Base-by-base conservation (phyloP, 768 basidiomycete genomes). In the Lyophyllum decastes region DNA sequence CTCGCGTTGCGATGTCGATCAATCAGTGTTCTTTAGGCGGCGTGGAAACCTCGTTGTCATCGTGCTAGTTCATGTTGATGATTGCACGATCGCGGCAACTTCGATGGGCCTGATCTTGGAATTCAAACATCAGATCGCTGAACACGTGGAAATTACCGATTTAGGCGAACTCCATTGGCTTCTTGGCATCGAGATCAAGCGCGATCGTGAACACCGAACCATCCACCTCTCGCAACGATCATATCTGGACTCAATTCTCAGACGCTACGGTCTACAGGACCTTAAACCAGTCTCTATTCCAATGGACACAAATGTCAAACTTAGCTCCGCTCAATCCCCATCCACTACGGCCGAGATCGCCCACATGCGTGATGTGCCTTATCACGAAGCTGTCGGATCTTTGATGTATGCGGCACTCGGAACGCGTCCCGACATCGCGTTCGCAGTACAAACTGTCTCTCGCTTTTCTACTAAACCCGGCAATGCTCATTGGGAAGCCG, bases 91-190 rank as follows among this genome's bases (percentile, higher is more conserved):
- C 30, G 30, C 10, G 30, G 30, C 5, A 30, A 10, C 30, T 5
- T 30, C 30, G 5, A 30, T 30, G 5, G 30, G 10, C 10, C 30
- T 30, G 2, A 63, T 69, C 27, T n/a, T 52, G 1, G 30, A 40
- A 0, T 63, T 71, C 34, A 69, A 70, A 41, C 14, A 2, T 0
- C 30, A 57, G 24, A 50, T 72, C n/a, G 17, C 54, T 4, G 43
- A 52, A 8, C 51, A 61, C 30, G 58, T 73, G 35, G 59, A 70
- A 21, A 69, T 74, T 7, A 66, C 63, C 0, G 71, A 75, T 40
- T 22, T 70, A 1, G 69, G 72, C 0, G 57, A 66, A 10, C 49
- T 74, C 0, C 65, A 66, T 19, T 73, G 69, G 70, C 52, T 74
- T 1, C 54, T 75, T 0, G 72, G 74, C 21, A 63, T 69, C 17